Conservation (phyloP, 1,139 yeast species). For the Debaryomyces sp. region DNA sequence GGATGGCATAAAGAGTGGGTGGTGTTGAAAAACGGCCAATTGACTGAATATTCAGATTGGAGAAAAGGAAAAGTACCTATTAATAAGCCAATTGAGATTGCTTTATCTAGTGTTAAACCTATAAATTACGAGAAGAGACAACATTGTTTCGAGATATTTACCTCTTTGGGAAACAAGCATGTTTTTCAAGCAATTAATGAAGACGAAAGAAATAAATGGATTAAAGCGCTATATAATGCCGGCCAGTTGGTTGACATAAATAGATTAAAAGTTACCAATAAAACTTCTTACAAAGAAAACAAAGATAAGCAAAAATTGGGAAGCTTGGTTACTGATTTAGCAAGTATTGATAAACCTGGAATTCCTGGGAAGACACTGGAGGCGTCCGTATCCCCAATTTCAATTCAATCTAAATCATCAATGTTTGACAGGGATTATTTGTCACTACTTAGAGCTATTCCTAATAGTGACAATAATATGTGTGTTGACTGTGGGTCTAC, state of each 20-base stretch:
- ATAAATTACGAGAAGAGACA: slow-evolving; percentile 51
- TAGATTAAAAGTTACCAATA: slow-evolving; percentile 19
- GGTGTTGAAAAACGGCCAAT: slow-evolving; percentile 64
- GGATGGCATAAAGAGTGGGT: slow-evolving; percentile 96
- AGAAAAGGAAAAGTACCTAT: slow-evolving; percentile 67
- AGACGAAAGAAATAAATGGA: slow-evolving; percentile 72
- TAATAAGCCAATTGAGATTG: slow-evolving; percentile 71
- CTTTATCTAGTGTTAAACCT: slow-evolving; percentile 68
- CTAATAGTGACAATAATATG: slow-evolving; percentile 56
- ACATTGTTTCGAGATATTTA: slow-evolving; percentile 74
- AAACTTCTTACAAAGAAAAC: slow-evolving; percentile 3
- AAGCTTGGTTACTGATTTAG: slow-evolving; percentile 13
- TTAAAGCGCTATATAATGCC: slow-evolving; percentile 56
- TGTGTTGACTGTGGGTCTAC: slow-evolving; percentile 82
- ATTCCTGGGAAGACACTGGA: slow-evolving; percentile 23
- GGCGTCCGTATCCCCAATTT: slow-evolving; percentile 36
- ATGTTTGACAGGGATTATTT: slow-evolving; percentile 33
- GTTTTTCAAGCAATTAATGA: slow-evolving; percentile 78
- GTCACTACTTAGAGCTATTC: slow-evolving; percentile 45
- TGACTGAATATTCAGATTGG: slow-evolving; percentile 82
- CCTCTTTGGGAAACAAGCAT: slow-evolving; percentile 69
- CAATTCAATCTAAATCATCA: slow-evolving; percentile 30
- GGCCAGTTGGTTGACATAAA: slow-evolving; percentile 42
- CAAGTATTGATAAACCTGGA: slow-evolving; percentile 15
- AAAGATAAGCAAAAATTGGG: slow-evolving; percentile 14